Evolutionary conservation across 495 filamentous ascomycete genomes (phyloP).

Genomic region (Aspergillus affinis): DNA sequence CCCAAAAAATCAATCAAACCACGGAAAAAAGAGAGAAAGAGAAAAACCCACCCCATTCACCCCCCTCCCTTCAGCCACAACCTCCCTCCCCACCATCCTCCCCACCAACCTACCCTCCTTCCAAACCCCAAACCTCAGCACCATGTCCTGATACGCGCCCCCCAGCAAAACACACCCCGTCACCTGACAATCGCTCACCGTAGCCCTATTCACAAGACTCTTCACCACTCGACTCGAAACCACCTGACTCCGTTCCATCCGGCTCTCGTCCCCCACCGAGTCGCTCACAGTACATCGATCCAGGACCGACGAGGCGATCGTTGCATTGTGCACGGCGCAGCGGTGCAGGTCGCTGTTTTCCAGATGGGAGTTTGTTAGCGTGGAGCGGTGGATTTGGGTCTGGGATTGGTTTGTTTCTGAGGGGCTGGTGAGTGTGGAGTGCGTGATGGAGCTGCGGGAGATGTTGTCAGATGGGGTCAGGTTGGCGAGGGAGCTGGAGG

Average conservation of each 20-base stretch:
- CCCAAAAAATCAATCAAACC: too few species aligned
- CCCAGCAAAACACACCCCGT: constrained; percentile 29
- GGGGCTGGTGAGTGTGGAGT: not conserved
- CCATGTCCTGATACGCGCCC: constrained; percentile 31
- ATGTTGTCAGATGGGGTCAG: constrained; percentile 16
- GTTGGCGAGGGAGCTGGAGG: constrained; percentile 17
- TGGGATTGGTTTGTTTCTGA: not conserved
- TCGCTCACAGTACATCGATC: constrained; percentile 15
- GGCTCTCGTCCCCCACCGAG: constrained; percentile 24
- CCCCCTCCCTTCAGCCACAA: constrained; percentile 14
- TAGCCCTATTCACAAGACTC: constrained; percentile 19
- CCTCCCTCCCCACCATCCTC: constrained; percentile 22
- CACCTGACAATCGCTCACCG: constrained; percentile 32
- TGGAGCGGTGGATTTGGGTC: constrained; percentile 20
- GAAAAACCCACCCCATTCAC: constrained; percentile 18
- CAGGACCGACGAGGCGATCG: constrained; percentile 7
- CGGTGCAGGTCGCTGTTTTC: constrained; percentile 7
- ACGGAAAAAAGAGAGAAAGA: not conserved
- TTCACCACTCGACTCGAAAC: constrained; percentile 10
- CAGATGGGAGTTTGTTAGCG: too few species aligned
- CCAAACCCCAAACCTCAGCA: constrained; percentile 38
- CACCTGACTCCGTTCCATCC: constrained; percentile 16
- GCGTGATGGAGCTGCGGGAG: not conserved
- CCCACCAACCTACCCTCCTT: constrained; percentile 34
- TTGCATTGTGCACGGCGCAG: constrained; percentile 22